phyloP scores from a whole-genome alignment of 1,284 basidiomycete genomes.

The Trichosporon sp. region DNA sequence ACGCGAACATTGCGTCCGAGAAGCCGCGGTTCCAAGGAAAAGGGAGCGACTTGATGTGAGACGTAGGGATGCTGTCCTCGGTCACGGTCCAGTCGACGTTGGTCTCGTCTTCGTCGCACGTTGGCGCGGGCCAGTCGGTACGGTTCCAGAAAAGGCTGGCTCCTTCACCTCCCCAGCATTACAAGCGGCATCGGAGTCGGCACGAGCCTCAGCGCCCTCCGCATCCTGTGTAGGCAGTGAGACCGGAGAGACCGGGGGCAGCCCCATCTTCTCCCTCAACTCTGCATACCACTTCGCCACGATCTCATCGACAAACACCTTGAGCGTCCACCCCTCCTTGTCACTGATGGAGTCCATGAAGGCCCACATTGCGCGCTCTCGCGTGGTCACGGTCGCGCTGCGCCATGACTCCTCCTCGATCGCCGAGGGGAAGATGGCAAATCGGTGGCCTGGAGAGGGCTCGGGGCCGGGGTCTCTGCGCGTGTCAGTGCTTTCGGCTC shows the following conservation, averaged over 20 bases:
- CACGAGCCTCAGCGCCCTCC: background rate
- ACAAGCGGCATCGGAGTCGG: background rate
- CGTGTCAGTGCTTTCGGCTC: too few species aligned
- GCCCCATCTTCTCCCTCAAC: background rate
- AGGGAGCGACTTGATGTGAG: background rate
- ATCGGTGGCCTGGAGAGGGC: too few species aligned
- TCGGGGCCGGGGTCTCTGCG: too few species aligned
- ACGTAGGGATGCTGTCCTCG: background rate
- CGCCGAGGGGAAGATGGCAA: background rate
- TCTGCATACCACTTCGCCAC: slow-evolving; percentile 13
- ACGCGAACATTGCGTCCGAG: slow-evolving; percentile 5
- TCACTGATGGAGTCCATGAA: slow-evolving; percentile 9
- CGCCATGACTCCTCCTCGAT: slow-evolving; percentile 2
- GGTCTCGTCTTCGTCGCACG: background rate
- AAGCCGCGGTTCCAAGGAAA: slow-evolving; percentile 4
- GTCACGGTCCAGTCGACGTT: background rate
- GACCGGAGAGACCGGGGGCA: too few species aligned
- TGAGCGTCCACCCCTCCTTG: slow-evolving; percentile 11
- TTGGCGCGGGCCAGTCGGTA: background rate
- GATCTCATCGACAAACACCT: slow-evolving; percentile 10
- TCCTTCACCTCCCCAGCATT: background rate
- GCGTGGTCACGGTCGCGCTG: background rate
- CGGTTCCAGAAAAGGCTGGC: background rate
- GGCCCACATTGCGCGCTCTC: slow-evolving; percentile 12
- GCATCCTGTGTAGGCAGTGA: too few species aligned